phyloP scores from a whole-genome alignment of 345 rosid species.

The Citrus hindsii region DNA sequence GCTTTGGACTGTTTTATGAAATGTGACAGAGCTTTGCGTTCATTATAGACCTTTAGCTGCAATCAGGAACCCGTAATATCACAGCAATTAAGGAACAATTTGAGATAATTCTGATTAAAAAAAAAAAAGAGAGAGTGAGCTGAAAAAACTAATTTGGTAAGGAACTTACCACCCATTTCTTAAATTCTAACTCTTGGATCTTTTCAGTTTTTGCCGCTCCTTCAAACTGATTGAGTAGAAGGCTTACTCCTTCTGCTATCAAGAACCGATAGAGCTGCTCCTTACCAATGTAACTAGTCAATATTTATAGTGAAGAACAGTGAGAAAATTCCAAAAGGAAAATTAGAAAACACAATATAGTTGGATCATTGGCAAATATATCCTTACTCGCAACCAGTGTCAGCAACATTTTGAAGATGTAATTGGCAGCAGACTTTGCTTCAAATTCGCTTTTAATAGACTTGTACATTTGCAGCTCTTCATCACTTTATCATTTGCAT shows the following conservation, averaged over 20 bases:
- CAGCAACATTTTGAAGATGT: conserved; percentile 60
- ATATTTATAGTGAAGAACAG: conserved; percentile 2
- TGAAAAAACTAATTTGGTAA: too few relatives aligned
- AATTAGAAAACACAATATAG: not conserved
- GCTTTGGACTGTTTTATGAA: conserved; percentile 59
- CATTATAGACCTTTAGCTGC: conserved; percentile 57
- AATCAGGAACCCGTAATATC: not conserved
- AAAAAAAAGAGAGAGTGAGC: too few relatives aligned
- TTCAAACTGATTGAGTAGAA: conserved; percentile 45
- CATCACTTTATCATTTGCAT: conserved; percentile 25
- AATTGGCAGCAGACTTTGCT: conserved; percentile 59
- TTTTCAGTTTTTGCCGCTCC: conserved; percentile 50
- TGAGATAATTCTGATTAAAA: too few relatives aligned
- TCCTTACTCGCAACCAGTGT: conserved; percentile 48
- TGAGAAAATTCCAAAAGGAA: not conserved
- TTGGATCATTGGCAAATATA: not conserved
- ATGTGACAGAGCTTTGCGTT: conserved; percentile 51
- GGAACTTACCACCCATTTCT: conserved; percentile 60
- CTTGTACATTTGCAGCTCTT: conserved; percentile 37
- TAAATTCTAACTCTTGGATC: conserved; percentile 52
- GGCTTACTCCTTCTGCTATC: conserved; percentile 49
- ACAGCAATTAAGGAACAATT: too few relatives aligned
- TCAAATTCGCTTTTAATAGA: conserved; percentile 64
- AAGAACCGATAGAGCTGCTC: conserved; percentile 62
- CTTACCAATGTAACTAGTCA: conserved; percentile 54